Percentiles rank a stretch among this genome's conserved stretches.
phyloP scores from a whole-genome alignment of 2,329 filamentous ascomycete species.

The Aspergillus floridensis region DNA sequence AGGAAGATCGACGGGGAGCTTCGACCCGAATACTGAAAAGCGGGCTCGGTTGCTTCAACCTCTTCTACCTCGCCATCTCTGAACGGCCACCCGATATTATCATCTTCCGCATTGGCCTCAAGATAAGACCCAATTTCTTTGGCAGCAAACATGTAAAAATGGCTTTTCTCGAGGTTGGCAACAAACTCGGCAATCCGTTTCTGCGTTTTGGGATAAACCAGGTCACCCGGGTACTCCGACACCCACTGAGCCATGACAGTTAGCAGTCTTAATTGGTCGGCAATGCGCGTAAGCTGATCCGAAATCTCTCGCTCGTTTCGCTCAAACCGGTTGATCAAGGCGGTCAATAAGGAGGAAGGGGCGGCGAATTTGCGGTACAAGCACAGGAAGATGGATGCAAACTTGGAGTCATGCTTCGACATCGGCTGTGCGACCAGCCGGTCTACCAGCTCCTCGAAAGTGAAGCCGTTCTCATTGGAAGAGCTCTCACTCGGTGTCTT shows the following conservation, averaged over 20 bases:
- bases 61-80: slow-evolving; percentile 63
- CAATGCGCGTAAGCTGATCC: slow-evolving; percentile 72
- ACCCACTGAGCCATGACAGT: slow-evolving; percentile 88
- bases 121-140: slow-evolving; percentile 81
- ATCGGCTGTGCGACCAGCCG: slow-evolving; percentile 78
- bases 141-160: slow-evolving; percentile 79
- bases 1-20: slow-evolving; percentile 39
- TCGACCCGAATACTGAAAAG: slow-evolving; percentile 41
- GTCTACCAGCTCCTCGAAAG: slow-evolving; percentile 72
- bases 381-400: slow-evolving; percentile 82
- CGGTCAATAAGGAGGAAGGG: slow-evolving; percentile 71
- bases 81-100: slow-evolving; percentile 90
- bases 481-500: slow-evolving; percentile 33
- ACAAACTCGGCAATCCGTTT: slow-evolving; percentile 74
- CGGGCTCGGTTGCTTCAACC: slow-evolving; percentile 41
- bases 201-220: slow-evolving; percentile 73
- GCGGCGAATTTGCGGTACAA: slow-evolving; percentile 91
- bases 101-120: slow-evolving; percentile 75
- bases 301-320: slow-evolving; percentile 73
- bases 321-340: slow-evolving; percentile 62
- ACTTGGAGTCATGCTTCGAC: slow-evolving; percentile 85
- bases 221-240: slow-evolving; percentile 85
- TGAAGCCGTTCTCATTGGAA: slow-evolving; percentile 37
- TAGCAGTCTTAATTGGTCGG: slow-evolving; percentile 78
- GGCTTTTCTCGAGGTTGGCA: slow-evolving; percentile 67